Evolutionary conservation across 1,139 yeast genomes (phyloP).

Genomic region (Pneumocystis oryctolagi): DNA sequence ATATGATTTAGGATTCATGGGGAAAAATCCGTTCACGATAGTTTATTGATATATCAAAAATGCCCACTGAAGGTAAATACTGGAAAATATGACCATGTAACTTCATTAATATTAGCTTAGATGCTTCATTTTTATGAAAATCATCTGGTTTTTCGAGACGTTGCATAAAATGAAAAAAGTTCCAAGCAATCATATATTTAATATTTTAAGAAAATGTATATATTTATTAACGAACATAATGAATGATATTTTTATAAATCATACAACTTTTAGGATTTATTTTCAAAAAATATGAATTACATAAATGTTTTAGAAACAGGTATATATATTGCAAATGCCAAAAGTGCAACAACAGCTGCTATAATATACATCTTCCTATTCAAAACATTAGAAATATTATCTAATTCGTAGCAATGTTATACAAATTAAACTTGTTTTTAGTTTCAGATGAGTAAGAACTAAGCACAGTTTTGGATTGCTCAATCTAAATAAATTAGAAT

Average conservation of each 20-base stretch:
- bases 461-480: no score
- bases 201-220: not conserved
- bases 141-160: not conserved
- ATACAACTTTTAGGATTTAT: not conserved
- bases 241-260: not conserved
- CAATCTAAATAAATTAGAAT: not conserved
- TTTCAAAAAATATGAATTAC: not conserved
- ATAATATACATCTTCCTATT: not conserved
- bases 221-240: not conserved
- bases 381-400: not conserved
- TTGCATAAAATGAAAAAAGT: not conserved
- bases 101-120: not conserved
- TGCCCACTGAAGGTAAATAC: not conserved
- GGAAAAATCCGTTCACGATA: not conserved
- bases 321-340: not conserved
- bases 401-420: not conserved
- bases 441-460: not conserved
- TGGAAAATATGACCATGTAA: not conserved
- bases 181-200: not conserved
- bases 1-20: not conserved
- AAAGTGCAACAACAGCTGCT: not conserved
- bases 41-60: not conserved
- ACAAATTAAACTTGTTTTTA: not conserved
- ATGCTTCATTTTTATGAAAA: conserved; percentile 1
- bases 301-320: not conserved